Evolutionary conservation across 352 stramenopile species (phyloP).

Genomic region (Pythium vanterpoolii): DNA sequence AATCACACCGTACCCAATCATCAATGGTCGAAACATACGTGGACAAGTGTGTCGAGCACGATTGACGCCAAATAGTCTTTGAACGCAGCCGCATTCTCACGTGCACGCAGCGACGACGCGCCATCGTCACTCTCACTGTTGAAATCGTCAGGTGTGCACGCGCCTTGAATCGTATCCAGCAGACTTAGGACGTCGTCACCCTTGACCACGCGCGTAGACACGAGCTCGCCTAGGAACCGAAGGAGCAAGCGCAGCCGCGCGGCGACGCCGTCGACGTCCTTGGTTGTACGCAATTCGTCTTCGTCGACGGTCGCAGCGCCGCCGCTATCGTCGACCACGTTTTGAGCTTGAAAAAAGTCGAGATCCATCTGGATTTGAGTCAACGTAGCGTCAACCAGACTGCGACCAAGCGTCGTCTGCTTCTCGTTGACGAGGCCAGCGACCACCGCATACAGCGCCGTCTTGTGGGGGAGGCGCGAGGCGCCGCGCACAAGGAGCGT

Average conservation of each 20-base stretch:
- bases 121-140: conserved; percentile 41
- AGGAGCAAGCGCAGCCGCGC: conserved; percentile 55
- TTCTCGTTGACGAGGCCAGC: conserved; percentile 67
- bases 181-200: conserved; percentile 56
- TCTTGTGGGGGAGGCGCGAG: conserved; percentile 64
- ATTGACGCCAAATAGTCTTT: conserved; percentile 76
- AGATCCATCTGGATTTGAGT: conserved; percentile 50
- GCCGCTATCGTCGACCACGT: conserved; percentile 6
- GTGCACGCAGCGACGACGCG: conserved; percentile 23
- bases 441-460: conserved; percentile 62
- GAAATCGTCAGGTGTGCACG: conserved; percentile 65
- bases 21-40: conserved; percentile 22
- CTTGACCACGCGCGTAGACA: conserved; percentile 53
- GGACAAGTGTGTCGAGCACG: conserved; percentile 67
- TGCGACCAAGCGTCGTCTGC: conserved; percentile 47
- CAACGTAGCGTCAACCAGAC: conserved; percentile 40
- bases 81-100: conserved; percentile 57
- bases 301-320: conserved; percentile 26
- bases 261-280: conserved; percentile 32
- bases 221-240: conserved; percentile 60
- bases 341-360: conserved; percentile 45
- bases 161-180: conserved; percentile 57
- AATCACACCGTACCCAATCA: background rate
- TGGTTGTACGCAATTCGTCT: conserved; percentile 23
- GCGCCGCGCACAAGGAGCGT: conserved; percentile 53